Evolutionary conservation across 2,329 filamentous ascomycete genomes (phyloP).

Genomic region (Chalara sp.): DNA sequence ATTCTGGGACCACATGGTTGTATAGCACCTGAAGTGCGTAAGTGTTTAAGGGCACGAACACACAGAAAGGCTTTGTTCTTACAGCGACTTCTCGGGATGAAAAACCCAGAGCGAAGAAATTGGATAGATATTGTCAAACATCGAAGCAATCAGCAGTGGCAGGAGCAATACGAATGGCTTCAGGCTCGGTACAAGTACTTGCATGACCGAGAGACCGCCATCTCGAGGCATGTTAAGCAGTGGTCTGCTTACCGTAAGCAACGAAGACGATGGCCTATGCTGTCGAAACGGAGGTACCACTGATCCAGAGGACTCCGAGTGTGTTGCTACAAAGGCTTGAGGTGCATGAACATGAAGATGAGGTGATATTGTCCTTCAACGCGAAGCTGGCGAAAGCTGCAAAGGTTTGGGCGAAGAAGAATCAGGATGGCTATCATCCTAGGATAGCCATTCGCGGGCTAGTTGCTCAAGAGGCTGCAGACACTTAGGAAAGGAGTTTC

Average conservation of each 20-base stretch:
- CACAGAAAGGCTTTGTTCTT: slow-evolving; percentile 11
- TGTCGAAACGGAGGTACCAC: slow-evolving; percentile 4
- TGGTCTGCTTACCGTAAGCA: slow-evolving; percentile 7
- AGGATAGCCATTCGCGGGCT: no score
- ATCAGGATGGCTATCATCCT: no score
- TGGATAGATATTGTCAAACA: background rate
- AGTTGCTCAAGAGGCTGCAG: no score
- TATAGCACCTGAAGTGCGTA: slow-evolving; percentile 11
- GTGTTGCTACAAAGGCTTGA: no score
- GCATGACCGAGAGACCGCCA: slow-evolving; percentile 13
- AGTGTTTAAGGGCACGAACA: slow-evolving; percentile 11
- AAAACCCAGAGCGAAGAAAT: slow-evolving; percentile 2
- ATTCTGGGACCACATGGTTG: slow-evolving; percentile 10
- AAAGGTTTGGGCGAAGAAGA: no score
- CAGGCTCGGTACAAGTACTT: slow-evolving; percentile 15
- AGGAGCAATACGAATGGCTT: slow-evolving; percentile 10
- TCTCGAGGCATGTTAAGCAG: slow-evolving; percentile 7
- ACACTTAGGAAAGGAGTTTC: no score
- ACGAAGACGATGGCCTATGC: slow-evolving; percentile 8
- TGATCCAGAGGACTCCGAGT: no score
- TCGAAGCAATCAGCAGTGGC: no score
- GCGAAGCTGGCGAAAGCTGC: no score
- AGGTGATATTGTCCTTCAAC: no score
- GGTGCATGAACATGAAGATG: no score
- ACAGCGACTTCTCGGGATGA: slow-evolving; percentile 8